Evolutionary conservation across 1,284 basidiomycete species (phyloP).

Genomic region (Cutaneotrichosporon cavernicola): DNA sequence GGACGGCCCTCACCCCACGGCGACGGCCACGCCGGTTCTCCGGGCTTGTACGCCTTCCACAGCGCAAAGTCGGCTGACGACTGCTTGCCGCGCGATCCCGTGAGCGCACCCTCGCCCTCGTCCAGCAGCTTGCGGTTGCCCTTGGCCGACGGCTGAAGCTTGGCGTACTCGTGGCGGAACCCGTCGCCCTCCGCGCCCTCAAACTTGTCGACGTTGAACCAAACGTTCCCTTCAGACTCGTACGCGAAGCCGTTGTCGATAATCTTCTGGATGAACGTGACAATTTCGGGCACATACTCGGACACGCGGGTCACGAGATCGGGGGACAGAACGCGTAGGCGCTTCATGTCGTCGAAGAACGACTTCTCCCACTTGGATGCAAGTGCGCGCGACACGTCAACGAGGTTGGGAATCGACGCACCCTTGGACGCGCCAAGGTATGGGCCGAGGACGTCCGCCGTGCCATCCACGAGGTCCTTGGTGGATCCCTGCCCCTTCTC

Average conservation of each 20-base stretch:
- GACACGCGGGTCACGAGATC: slow-evolving; percentile 93
- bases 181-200: slow-evolving; percentile 62
- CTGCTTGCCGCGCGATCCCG: slow-evolving; percentile 63
- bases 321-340: slow-evolving; percentile 79
- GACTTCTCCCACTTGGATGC: slow-evolving; percentile 86
- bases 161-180: slow-evolving; percentile 80
- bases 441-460: slow-evolving; percentile 70
- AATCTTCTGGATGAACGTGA: slow-evolving; percentile 82
- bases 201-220: slow-evolving; percentile 90
- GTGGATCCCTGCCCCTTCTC: slow-evolving; percentile 55
- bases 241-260: slow-evolving; percentile 89
- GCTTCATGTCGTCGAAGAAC: slow-evolving; percentile 91
- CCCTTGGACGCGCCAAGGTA: slow-evolving; percentile 77
- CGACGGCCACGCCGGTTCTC: slow-evolving; percentile 96
- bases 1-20: slow-evolving; percentile 96
- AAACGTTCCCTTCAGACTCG: slow-evolving; percentile 82
- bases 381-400: slow-evolving; percentile 74
- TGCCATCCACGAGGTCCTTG: slow-evolving; percentile 65
- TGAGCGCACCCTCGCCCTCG: slow-evolving; percentile 87
- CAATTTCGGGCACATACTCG: slow-evolving; percentile 95
- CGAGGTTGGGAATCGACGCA: slow-evolving; percentile 77
- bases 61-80: slow-evolving; percentile 82
- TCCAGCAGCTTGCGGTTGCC: slow-evolving; percentile 86
- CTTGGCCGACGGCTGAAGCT: slow-evolving; percentile 92
- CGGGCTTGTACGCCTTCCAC: slow-evolving; percentile 96